Evolutionary conservation across 1,284 basidiomycete species (phyloP).

Genomic region (Sparassis latifolia): DNA sequence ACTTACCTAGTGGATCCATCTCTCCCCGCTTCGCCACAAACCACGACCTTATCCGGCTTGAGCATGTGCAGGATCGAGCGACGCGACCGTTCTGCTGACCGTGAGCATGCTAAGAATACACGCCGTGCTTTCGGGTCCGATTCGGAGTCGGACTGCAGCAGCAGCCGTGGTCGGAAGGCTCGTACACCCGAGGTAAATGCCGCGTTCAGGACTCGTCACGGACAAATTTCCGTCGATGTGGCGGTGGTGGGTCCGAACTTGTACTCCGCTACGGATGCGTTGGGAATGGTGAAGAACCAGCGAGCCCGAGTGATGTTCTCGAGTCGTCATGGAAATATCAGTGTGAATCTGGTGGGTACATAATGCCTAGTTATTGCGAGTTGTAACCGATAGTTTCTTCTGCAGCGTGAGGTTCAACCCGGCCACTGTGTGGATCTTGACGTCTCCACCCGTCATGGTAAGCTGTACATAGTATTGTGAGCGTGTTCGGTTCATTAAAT

Average conservation of each 20-base stretch:
- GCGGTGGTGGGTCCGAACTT: conserved; percentile 5
- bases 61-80: not conserved
- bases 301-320: conserved; percentile 16
- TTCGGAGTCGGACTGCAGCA: not conserved
- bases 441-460: conserved; percentile 18
- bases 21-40: conserved; percentile 4
- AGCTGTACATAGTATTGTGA: not conserved
- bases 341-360: conserved; percentile 19
- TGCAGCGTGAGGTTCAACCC: conserved; percentile 19
- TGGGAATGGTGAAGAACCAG: conserved; percentile 1
- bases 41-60: conserved; percentile 9
- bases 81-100: not conserved
- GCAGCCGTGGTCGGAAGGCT: not conserved
- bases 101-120: conserved; percentile 2
- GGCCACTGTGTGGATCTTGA: conserved; percentile 22
- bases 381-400: not conserved
- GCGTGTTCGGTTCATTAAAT: not conserved
- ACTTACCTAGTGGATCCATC: not conserved
- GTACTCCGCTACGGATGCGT: not conserved
- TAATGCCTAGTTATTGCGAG: not conserved
- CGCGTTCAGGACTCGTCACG: conserved; percentile 22
- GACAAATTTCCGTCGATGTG: conserved; percentile 17
- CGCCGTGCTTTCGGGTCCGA: conserved; percentile 3
- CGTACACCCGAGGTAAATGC: conserved; percentile 16
- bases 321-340: conserved; percentile 19